Evolutionary conservation across 345 rosid species (phyloP).

Genomic region (Xanthoceras sorbifolium): DNA sequence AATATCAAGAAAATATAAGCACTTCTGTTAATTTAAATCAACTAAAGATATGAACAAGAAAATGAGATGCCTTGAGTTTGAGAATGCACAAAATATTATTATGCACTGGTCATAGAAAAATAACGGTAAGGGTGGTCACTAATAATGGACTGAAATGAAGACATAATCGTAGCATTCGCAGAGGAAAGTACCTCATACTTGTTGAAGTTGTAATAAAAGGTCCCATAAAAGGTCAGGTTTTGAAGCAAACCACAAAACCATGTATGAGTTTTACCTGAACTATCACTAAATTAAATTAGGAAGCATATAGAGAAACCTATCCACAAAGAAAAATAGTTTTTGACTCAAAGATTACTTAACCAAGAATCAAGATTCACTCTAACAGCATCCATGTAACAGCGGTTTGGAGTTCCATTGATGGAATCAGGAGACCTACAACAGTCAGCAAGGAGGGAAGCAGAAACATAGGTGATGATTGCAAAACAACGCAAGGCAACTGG

Average conservation of each 20-base stretch:
- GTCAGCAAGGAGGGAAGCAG: constrained; percentile 55
- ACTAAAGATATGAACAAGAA: neutral
- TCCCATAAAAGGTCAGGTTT: constrained; percentile 47
- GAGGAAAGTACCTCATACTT: constrained; percentile 54
- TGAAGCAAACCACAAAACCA: constrained; percentile 66
- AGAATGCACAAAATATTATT: neutral
- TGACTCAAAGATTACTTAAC: constrained; percentile 25
- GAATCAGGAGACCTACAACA: constrained; percentile 56
- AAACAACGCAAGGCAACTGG: constrained; percentile 49
- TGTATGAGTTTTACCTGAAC: constrained; percentile 50
- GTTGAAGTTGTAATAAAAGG: constrained; percentile 63
- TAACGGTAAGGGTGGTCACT: neutral
- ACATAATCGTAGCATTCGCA: constrained; percentile 1
- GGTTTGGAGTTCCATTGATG: constrained; percentile 40
- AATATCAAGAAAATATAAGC: neutral
- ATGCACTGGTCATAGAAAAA: neutral
- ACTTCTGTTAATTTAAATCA: neutral
- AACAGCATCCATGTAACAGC: constrained; percentile 53
- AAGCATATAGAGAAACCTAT: neutral
- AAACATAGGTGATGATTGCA: constrained; percentile 49
- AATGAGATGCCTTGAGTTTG: neutral
- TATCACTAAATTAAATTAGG: constrained; percentile 26
- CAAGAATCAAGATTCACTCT: constrained; percentile 41
- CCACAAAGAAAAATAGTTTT: neutral
- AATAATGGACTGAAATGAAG: neutral